phyloP scores from a whole-genome alignment of 2,329 filamentous ascomycete genomes.

The Fusarium sp. region DNA sequence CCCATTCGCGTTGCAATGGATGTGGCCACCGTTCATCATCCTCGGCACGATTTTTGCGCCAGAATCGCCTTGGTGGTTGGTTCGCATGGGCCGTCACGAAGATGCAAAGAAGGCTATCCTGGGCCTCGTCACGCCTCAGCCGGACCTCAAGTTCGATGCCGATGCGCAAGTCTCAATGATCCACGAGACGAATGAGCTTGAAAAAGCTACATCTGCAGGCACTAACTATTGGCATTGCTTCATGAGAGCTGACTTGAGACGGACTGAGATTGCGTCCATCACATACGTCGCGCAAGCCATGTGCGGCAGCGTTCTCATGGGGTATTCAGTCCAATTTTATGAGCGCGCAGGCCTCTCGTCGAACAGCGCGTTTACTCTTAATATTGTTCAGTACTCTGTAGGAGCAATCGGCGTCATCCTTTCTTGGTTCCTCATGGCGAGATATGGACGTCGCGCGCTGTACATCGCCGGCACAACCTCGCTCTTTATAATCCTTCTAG shows the following conservation, averaged over 20 bases:
- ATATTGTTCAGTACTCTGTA: slow-evolving; percentile 56
- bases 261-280: slow-evolving; percentile 58
- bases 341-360: slow-evolving; percentile 53
- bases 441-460: slow-evolving; percentile 57
- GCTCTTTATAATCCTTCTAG: slow-evolving; percentile 55
- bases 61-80: slow-evolving; percentile 62
- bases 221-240: slow-evolving; percentile 61
- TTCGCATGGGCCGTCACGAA: slow-evolving; percentile 41
- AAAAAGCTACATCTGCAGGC: slow-evolving; percentile 53
- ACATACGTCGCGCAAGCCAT: slow-evolving; percentile 54
- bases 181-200: slow-evolving; percentile 56
- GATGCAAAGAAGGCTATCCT: slow-evolving; percentile 34
- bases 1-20: slow-evolving; percentile 61
- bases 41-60: slow-evolving; percentile 56
- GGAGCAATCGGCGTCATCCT: slow-evolving; percentile 56
- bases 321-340: slow-evolving; percentile 67
- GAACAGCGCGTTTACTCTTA: slow-evolving; percentile 50
- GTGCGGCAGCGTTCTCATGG: slow-evolving; percentile 58
- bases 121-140: slow-evolving; percentile 41
- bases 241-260: slow-evolving; percentile 55
- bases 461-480: slow-evolving; percentile 60
- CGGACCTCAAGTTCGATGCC: slow-evolving; percentile 33
- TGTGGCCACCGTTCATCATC: slow-evolving; percentile 57
- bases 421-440: slow-evolving; percentile 56
- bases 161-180: slow-evolving; percentile 38